A percentile compares a stretch with the other conserved stretches of the same genome.
Evolutionary conservation across 2,329 filamentous ascomycete species (phyloP).

Genomic region (Alternaria sp.): DNA sequence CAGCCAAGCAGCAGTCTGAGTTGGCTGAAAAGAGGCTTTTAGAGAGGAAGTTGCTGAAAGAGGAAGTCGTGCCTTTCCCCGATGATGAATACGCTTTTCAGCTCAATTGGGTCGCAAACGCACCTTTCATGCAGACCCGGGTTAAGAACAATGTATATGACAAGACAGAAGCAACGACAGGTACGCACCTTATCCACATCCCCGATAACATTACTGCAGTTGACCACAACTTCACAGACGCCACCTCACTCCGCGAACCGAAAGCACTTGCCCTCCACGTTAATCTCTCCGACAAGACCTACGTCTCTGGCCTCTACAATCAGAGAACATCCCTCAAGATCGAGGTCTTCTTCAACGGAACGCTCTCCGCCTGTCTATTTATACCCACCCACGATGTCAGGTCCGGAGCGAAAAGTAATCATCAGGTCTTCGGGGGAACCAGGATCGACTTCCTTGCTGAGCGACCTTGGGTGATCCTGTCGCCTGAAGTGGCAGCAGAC

Average conservation of each 20-base stretch:
- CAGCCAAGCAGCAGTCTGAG: conserved; percentile 30
- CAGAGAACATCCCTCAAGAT: conserved; percentile 53
- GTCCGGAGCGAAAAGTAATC: conserved; percentile 23
- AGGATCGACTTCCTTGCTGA: conserved; percentile 52
- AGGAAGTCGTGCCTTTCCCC: conserved; percentile 36
- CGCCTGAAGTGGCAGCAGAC: conserved; percentile 34
- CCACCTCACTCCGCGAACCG: conserved; percentile 3
- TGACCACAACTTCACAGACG: background rate
- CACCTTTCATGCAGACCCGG: conserved; percentile 46
- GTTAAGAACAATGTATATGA: conserved; percentile 9
- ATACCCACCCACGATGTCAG: conserved; percentile 34
- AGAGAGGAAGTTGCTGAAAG: conserved; percentile 30
- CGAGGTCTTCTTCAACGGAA: conserved; percentile 59
- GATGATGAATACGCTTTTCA: conserved; percentile 31
- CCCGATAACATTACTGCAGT: background rate
- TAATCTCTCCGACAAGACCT: conserved; percentile 42
- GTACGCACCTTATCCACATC: background rate
- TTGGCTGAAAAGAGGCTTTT: conserved; percentile 30
- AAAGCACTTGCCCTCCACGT: conserved; percentile 43
- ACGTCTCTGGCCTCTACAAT: conserved; percentile 29
- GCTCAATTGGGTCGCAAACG: conserved; percentile 41
- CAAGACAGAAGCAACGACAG: background rate
- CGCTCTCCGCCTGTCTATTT: conserved; percentile 47
- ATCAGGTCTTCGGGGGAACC: conserved; percentile 50
- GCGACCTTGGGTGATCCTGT: conserved; percentile 55